Evolutionary conservation across 371 early-diverging fungal genomes (phyloP), one percentile per base, ranked within the genome.

Genomic region (Coemansia sp.): DNA sequence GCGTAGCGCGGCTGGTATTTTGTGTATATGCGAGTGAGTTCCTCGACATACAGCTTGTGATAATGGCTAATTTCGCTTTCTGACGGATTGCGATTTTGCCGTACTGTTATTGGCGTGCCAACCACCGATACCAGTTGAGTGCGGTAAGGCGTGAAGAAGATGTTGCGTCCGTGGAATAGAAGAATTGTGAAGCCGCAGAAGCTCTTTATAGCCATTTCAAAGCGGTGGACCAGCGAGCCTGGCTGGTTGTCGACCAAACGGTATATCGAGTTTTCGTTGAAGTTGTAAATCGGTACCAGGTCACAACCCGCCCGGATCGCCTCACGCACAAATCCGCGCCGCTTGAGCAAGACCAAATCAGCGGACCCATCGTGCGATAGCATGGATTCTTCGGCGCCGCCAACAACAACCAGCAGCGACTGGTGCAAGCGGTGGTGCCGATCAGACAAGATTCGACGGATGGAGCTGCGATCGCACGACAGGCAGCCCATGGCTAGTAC

Each of bases 261-360:
- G 59, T 87, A 93, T n/a, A 92, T 66, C 9, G 91, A 87, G 74
- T 91, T 93, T 74, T 93, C 93, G 54, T 92, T 92, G 80, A 93
- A 92, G 1, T 86, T 84, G 62, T 89, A 85, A 1, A 87, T 80
- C 3, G 94, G 94, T 1, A 90, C 89, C 38, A 92, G 63, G 34
- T 70, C 66, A n/a, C 74, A 74, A 16, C 74, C 87, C 20, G 85
- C 86, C 20, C 80, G 77, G 34, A 93, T 84, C 8, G 94, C 94
- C 52, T 91, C 69, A 26, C 87, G 85, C 69, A 93, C 83, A 61
- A 93, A 93, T 4, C 94, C 94, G 4, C 85, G 68, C 12, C 94
- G 81, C 53, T 87, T 89, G 55, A 84, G 82, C 7, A 93, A 72
- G 1, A 87, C 85, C 54, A 93, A 74, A 63, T 92, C 87, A 42